These are phyloP conservation scores for Austropuccinia psidii DNA, from an alignment of 1,284 basidiomycete genomes.

Conservation along the genomic window DNA sequence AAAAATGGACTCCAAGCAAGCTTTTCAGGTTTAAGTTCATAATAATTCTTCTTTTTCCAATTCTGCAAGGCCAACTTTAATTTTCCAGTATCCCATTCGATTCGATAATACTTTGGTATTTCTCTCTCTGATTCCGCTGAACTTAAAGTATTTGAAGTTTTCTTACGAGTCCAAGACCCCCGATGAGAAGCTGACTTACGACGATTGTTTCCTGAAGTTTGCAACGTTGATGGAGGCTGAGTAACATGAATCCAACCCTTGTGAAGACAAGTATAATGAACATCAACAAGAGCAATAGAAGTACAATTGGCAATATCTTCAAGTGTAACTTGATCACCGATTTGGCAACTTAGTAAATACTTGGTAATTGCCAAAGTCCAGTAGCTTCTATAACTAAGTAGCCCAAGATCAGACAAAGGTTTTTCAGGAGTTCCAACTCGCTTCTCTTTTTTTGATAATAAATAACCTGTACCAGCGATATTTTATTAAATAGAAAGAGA, in stretches of 20 bases:
- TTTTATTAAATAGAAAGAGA: too few relatives aligned
- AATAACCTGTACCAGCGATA: constrained; percentile 61
- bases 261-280: constrained; percentile 29
- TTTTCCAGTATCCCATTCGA: constrained; percentile 64
- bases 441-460: constrained; percentile 88
- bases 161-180: background rate
- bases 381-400: constrained; percentile 86
- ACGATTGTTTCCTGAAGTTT: background rate
- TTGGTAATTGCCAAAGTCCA: constrained; percentile 89
- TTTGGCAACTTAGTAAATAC: constrained; percentile 53
- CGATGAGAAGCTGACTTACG: background rate
- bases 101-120: constrained; percentile 66
- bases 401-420: constrained; percentile 79
- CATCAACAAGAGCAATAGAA: constrained; percentile 20
- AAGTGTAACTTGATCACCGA: constrained; percentile 23
- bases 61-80: constrained; percentile 61
- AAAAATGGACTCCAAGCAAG: constrained; percentile 94
- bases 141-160: too few relatives aligned
- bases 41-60: constrained; percentile 72
- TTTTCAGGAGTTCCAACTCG: constrained; percentile 83
- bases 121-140: constrained; percentile 43
- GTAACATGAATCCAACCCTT: constrained; percentile 19
- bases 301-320: constrained; percentile 32
- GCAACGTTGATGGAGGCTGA: background rate
- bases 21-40: constrained; percentile 71